These are phyloP conservation scores for Cicer cuneatum DNA, from an alignment of 306 rosid genomes.

Conservation along the genomic window DNA sequence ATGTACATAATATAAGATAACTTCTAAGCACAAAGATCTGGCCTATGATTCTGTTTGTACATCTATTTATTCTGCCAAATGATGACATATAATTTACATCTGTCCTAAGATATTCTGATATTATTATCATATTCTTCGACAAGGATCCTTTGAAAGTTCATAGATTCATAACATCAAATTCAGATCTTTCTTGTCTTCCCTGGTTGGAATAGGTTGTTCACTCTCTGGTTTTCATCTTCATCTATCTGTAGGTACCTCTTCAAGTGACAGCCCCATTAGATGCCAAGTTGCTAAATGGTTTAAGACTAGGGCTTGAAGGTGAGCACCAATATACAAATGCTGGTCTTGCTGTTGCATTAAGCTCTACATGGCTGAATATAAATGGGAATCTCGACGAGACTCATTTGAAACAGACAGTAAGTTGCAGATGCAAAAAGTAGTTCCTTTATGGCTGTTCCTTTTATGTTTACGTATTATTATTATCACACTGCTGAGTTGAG, in stretches of 20 bases:
- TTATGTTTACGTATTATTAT: conserved; percentile 11
- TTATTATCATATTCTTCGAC: neutral
- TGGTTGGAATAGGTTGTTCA: conserved; percentile 36
- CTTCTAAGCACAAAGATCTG: neutral
- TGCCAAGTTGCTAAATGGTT: conserved; percentile 68
- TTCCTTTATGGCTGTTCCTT: conserved; percentile 34
- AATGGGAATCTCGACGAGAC: conserved; percentile 63
- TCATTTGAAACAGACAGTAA: conserved; percentile 60
- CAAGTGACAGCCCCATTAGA: conserved; percentile 69
- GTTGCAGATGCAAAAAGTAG: conserved; percentile 47
- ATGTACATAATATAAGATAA: neutral
- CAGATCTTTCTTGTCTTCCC: conserved; percentile 32
- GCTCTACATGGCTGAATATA: conserved; percentile 87
- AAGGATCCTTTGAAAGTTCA: conserved; percentile 33
- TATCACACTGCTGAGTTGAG: conserved; percentile 39
- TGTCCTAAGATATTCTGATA: too few species aligned
- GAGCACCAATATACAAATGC: conserved; percentile 95
- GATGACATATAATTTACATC: conserved; percentile 8
- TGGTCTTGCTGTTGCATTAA: conserved; percentile 85
- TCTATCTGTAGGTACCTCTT: conserved; percentile 70
- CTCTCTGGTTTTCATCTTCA: conserved; percentile 21
- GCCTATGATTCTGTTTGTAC: conserved; percentile 19
- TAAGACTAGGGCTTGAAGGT: conserved; percentile 89
- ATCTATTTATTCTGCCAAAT: conserved; percentile 37
- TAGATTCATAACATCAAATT: conserved; percentile 19